Percentiles rank a stretch among this genome's conserved stretches.
phyloP scores from a whole-genome alignment of 371 early-diverging fungal genomes.

The Mortierella sp. region DNA sequence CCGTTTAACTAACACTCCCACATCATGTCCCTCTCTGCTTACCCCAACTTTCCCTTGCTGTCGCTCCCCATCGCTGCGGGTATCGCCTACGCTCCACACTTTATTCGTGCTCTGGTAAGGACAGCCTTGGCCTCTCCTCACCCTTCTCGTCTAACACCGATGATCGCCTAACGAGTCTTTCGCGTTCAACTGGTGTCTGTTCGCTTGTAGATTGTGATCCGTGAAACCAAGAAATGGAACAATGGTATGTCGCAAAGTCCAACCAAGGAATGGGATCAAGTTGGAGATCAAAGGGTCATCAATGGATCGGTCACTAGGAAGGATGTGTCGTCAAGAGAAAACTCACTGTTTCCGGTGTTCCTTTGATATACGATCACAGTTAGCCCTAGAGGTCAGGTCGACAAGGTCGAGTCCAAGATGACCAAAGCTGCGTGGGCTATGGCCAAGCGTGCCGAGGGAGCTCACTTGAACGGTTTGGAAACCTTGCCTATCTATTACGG shows the following conservation, averaged over 20 bases:
- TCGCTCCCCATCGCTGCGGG: constrained; percentile 46
- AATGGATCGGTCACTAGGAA: background rate
- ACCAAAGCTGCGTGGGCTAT: constrained; percentile 41
- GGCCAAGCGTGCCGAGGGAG: constrained; percentile 57
- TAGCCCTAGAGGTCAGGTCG: constrained; percentile 53
- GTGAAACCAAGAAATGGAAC: constrained; percentile 53
- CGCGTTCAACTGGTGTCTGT: background rate
- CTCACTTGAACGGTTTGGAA: constrained; percentile 54
- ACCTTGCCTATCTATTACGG: constrained; percentile 45
- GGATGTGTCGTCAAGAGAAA: background rate
- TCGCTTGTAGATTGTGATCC: constrained; percentile 31
- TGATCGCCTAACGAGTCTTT: background rate
- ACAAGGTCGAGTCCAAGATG: constrained; percentile 47
- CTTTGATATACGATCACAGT: constrained; percentile 9
- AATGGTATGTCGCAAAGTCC: constrained; percentile 24
- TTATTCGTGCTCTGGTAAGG: constrained; percentile 34
- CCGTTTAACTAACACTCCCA: background rate
- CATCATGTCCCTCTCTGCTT: constrained; percentile 27
- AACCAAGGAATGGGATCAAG: background rate
- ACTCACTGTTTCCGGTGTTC: background rate
- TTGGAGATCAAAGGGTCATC: too few relatives aligned
- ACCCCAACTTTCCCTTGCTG: constrained; percentile 42
- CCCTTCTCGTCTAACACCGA: background rate
- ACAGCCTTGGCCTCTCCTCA: background rate
- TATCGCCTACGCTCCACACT: constrained; percentile 54